Percentiles rank a stretch among this genome's conserved stretches.
Conservation (phyloP, 2,329 filamentous ascomycete genomes). For the Trichoderma polysporum region DNA sequence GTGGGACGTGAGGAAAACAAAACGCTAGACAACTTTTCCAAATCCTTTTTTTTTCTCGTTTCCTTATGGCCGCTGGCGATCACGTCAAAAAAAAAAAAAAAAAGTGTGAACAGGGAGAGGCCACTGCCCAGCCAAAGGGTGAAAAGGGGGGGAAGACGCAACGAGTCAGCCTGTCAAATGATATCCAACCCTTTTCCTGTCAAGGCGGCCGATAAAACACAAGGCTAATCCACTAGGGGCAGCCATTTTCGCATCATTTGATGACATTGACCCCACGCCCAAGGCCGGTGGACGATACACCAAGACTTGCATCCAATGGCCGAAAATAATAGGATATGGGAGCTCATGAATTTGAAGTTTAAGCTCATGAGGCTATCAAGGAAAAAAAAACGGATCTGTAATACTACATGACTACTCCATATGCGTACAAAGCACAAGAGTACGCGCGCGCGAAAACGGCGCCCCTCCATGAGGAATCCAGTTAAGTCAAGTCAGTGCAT, state of each 20-base stretch:
- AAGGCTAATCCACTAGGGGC: background rate
- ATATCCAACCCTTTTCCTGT: constrained; percentile 9
- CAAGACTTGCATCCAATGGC: too few species aligned
- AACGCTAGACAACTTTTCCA: background rate
- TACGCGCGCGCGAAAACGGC: background rate
- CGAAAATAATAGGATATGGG: background rate
- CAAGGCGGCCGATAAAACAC: background rate
- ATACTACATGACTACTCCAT: background rate
- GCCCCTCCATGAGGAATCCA: background rate
- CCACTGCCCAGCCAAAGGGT: background rate
- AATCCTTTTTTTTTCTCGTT: background rate
- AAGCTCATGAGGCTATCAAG: background rate
- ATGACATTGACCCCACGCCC: background rate
- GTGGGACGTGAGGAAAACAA: background rate
- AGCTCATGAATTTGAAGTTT: background rate
- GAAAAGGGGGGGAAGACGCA: background rate
- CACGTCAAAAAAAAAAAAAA: too few species aligned
- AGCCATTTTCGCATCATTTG: background rate
- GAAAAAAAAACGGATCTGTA: background rate
- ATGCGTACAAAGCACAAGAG: background rate
- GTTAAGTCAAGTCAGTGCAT: background rate
- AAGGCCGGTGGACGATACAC: background rate
- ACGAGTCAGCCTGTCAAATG: constrained; percentile 8
- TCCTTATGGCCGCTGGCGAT: background rate
- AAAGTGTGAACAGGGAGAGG: background rate